A percentile compares a stretch with the other conserved stretches of the same genome.
These are phyloP conservation scores for Lactarius deliciosus DNA, from an alignment of 768 basidiomycete genomes.

Conservation along the genomic window DNA sequence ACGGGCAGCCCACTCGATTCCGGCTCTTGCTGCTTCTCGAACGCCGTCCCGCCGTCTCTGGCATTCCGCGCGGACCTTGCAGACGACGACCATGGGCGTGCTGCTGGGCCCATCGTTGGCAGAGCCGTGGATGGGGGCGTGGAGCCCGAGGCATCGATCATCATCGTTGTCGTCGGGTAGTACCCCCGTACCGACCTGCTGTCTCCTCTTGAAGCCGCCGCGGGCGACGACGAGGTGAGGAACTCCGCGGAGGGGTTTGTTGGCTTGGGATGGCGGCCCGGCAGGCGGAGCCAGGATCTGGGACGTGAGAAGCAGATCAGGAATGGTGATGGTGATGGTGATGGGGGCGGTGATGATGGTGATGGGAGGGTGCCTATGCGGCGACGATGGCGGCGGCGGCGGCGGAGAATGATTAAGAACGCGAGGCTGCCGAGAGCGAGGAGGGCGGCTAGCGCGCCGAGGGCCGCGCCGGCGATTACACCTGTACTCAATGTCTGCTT, in stretches of 20 bases:
- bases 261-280: not conserved
- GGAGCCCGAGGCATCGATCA: not conserved
- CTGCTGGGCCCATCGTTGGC: too few relatives aligned
- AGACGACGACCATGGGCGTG: too few relatives aligned
- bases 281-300: not conserved
- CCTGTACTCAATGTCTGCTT: not conserved
- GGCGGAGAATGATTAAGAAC: not conserved
- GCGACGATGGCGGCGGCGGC: not conserved
- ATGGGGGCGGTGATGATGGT: not conserved
- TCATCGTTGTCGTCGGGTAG: not conserved
- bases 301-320: not conserved
- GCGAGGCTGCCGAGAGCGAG: not conserved
- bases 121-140: not conserved
- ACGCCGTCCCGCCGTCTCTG: not conserved
- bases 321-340: not conserved
- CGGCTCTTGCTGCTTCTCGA: not conserved
- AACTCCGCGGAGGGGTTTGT: not conserved
- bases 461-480: not conserved
- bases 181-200: not conserved
- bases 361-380: not conserved
- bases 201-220: not conserved
- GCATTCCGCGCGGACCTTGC: too few relatives aligned
- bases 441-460: not conserved
- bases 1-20: not conserved
- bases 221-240: not conserved